These are phyloP conservation scores for Leptomonas seymouri DNA, from an alignment of 208 protist species.

Conservation along the genomic window DNA sequence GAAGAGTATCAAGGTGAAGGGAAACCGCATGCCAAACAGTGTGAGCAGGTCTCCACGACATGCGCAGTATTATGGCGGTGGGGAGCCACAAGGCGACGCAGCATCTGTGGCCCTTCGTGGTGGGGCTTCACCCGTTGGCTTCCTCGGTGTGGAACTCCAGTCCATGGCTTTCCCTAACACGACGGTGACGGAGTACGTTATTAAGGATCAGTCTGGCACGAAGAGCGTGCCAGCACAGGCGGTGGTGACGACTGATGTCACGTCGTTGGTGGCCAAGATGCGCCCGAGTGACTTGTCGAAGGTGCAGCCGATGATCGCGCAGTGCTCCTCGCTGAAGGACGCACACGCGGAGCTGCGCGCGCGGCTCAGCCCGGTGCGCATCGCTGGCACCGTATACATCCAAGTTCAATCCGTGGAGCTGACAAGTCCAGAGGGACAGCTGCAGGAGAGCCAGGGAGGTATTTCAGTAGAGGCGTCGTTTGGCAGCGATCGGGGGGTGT, in stretches of 20 bases:
- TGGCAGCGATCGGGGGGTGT: constrained; percentile 44
- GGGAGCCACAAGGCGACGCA: not conserved
- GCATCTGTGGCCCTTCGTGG: not conserved
- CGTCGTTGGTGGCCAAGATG: constrained; percentile 73
- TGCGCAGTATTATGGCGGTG: constrained; percentile 1
- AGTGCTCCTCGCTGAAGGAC: constrained; percentile 54
- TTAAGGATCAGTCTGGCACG: constrained; percentile 19
- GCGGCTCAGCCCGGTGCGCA: constrained; percentile 42
- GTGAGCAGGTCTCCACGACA: not conserved
- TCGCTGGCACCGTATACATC: constrained; percentile 73
- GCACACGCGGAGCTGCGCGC: constrained; percentile 70
- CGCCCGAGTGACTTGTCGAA: constrained; percentile 48
- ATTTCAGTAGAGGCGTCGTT: constrained; percentile 51
- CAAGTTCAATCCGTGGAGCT: constrained; percentile 66
- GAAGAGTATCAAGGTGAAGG: constrained; percentile 26
- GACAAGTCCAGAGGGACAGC: constrained; percentile 32
- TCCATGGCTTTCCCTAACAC: constrained; percentile 70
- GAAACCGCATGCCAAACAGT: constrained; percentile 29
- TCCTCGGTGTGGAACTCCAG: constrained; percentile 70
- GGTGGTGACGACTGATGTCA: constrained; percentile 71
- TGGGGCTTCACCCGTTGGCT: constrained; percentile 31
- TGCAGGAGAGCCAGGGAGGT: constrained; percentile 40
- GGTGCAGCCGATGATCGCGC: constrained; percentile 75
- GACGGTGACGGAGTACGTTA: constrained; percentile 47
- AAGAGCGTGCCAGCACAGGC: constrained; percentile 26